Percentiles rank a stretch among this genome's conserved stretches.
Evolutionary conservation across 2,329 filamentous ascomycete species (phyloP).

Genomic region (Xylaria sp.): DNA sequence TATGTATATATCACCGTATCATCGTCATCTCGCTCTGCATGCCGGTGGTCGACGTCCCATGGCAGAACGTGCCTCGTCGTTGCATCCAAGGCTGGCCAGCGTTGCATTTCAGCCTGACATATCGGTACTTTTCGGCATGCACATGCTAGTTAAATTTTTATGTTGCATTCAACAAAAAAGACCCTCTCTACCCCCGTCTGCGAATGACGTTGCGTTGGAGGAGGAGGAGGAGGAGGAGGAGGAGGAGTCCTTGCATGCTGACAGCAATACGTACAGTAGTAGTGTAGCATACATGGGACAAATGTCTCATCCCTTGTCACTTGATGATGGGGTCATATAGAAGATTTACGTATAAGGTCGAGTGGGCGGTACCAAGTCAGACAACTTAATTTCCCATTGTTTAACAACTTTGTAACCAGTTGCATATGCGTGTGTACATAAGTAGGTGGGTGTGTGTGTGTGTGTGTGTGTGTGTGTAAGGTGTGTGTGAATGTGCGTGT

Average conservation of each 20-base stretch:
- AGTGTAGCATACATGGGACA: background rate
- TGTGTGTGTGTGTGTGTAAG: background rate
- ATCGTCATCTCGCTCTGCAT: constrained; percentile 4
- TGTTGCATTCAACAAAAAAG: constrained; percentile 35
- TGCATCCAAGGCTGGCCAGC: constrained; percentile 26
- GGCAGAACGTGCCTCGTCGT: constrained; percentile 21
- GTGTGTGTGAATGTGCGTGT: background rate
- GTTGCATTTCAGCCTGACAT: constrained; percentile 31
- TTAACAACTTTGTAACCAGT: background rate
- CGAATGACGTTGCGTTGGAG: constrained; percentile 21
- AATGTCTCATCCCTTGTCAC: background rate
- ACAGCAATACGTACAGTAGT: background rate
- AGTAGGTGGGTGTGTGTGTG: too few relatives aligned
- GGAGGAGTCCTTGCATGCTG: constrained; percentile 7
- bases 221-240: background rate
- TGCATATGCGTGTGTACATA: background rate
- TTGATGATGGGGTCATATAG: background rate
- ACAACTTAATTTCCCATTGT: background rate
- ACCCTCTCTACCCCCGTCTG: constrained; percentile 5
- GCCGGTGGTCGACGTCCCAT: constrained; percentile 13
- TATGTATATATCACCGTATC: background rate
- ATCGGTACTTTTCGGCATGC: constrained; percentile 31
- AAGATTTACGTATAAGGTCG: background rate
- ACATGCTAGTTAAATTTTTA: constrained; percentile 4
- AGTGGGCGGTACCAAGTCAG: background rate